A percentile compares a stretch with the other conserved stretches of the same genome.
Evolutionary conservation across 2,329 filamentous ascomycete genomes (phyloP).

Genomic region (Clonostachys solani): DNA sequence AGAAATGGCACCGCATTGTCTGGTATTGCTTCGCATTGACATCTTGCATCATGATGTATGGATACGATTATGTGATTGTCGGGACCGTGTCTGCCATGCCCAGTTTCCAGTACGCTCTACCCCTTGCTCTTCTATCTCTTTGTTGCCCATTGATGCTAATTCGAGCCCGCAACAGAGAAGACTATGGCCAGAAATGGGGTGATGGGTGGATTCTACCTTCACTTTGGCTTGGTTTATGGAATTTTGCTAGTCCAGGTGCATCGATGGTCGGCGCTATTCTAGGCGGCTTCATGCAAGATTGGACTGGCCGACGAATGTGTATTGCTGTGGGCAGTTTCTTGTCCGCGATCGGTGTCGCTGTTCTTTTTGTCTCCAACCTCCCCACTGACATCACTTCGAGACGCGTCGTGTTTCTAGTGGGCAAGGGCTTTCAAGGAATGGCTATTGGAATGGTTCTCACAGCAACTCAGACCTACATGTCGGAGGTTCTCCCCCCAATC

Average conservation of each 20-base stretch:
- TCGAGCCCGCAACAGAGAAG: conserved; percentile 4
- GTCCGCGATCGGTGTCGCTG: conserved; percentile 12
- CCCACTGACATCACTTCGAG: conserved; percentile 10
- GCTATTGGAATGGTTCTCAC: conserved; percentile 38
- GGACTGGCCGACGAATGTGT: conserved; percentile 14
- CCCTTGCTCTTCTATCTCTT: too few relatives aligned
- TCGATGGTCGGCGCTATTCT: conserved; percentile 14
- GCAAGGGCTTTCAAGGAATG: conserved; percentile 38
- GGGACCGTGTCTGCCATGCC: conserved; percentile 23
- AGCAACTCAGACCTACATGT: conserved; percentile 41
- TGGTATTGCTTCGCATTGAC: conserved; percentile 15
- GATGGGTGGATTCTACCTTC: conserved; percentile 15
- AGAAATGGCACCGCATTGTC: conserved; percentile 14
- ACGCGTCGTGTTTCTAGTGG: conserved; percentile 33
- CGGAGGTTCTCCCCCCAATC: conserved; percentile 39
- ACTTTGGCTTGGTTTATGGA: conserved; percentile 19
- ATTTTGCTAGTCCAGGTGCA: conserved; percentile 12
- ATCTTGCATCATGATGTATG: conserved; percentile 16
- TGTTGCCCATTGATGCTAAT: too few relatives aligned
- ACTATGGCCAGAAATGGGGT: conserved; percentile 16
- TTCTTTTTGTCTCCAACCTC: conserved; percentile 17
- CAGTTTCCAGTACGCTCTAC: conserved; percentile 14
- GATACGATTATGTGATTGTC: conserved; percentile 20
- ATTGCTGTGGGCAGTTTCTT: conserved; percentile 15
- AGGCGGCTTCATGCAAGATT: conserved; percentile 19